These are phyloP conservation scores for Solioccasus polychromus DNA, from an alignment of 768 basidiomycete species.

Conservation along the genomic window DNA sequence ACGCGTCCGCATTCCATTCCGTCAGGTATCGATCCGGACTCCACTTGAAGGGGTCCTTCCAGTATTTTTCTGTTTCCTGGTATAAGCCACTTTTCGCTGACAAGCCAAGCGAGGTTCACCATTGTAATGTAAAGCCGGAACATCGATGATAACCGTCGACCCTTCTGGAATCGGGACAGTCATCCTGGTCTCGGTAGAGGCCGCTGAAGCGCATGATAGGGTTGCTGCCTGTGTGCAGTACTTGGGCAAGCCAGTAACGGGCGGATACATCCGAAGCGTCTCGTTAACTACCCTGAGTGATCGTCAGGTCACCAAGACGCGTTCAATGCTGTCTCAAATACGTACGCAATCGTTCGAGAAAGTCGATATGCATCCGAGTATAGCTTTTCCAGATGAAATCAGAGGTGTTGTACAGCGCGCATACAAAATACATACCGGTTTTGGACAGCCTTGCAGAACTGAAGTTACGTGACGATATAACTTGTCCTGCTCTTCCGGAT, in stretches of 20 bases:
- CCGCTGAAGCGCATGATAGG: background rate
- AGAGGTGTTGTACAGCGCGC: too few species aligned
- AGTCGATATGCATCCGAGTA: background rate
- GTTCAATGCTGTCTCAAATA: background rate
- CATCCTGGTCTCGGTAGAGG: background rate
- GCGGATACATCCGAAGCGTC: background rate
- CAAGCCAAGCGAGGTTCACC: background rate
- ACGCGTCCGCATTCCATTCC: background rate
- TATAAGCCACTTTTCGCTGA: background rate
- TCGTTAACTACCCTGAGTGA: background rate
- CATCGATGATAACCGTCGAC: background rate
- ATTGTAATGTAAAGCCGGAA: background rate
- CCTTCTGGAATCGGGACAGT: background rate
- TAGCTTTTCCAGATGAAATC: too few species aligned
- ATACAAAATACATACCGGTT: background rate
- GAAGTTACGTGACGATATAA: background rate
- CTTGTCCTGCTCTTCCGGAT: background rate
- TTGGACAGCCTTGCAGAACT: background rate
- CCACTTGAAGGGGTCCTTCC: background rate
- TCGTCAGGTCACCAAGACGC: background rate
- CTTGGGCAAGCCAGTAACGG: background rate
- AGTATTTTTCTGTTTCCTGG: background rate
- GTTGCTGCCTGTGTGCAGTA: background rate
- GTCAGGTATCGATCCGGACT: conserved; percentile 1
- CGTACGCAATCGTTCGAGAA: background rate